Base-by-base conservation (phyloP, 1,284 basidiomycete genomes). In the Apiotrichum siamense region DNA sequence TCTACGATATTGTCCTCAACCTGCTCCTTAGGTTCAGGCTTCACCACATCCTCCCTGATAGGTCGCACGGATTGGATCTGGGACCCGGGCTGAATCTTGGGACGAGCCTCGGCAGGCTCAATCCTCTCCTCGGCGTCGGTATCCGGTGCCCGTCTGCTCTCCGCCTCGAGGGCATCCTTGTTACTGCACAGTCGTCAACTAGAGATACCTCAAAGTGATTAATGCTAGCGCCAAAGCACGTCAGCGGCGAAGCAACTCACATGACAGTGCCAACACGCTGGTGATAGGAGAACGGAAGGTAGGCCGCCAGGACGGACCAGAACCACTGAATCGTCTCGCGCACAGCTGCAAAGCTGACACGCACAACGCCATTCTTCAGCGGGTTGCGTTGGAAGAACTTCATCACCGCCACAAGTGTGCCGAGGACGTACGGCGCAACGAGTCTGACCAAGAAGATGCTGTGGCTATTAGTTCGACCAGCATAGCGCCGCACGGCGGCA, bases 331-430 rank as follows among this genome's bases (percentile, higher is more conserved):
- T 15, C 7, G 48, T 20, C 49, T 65, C 68, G 27, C 47, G 44
- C 24, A 64, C 38, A 0, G 62, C 65, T 2, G 63, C 56, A 15
- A 63, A 35, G 47, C 44, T 27, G 18, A 59, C 26, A 2, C 44
- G 23, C 32, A 64, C 17, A 25, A 53, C 15, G 18, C 60, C 55
- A n/a, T 68, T 57, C 26, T 36, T 36, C 35, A 57, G 49, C 18
- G 64, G 57, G 56, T 67, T 61, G 18, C 58, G 55, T 33, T 63
- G 41, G 58, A 62, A 59, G 57, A 69, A 69, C 21, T 44, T 40
- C 29, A 52, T 33, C 24, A 65, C 24, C 12, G 47, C 47, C 40
- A 63, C 59, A 37, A 61, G 25, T 36, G 53, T 13, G 31, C 58
- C 33, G n/a, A 63, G 44, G 42, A 65, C n/a, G 43, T 62, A 38